Conservation (phyloP, 176 grass and related monocot genomes). For the Hordeum vulgare region MorexV3_pseudomolecules_assembly NC_058519.1:553946261-553946760, state of each 20-base stretch:
- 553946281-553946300: background rate
- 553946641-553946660: background rate
- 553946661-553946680: constrained; percentile 1
- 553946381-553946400: constrained; percentile 86
- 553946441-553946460: background rate
- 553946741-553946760: too few relatives aligned
- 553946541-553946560: background rate
- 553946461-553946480: background rate
- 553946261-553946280: background rate
- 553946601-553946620: background rate
- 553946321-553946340: background rate
- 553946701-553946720: background rate
- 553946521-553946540: constrained; percentile 11
- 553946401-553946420: constrained; percentile 49
- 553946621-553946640: constrained; percentile 4
- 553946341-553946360: constrained; percentile 46
- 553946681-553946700: background rate
- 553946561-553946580: background rate
- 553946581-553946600: background rate
- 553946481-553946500: background rate
- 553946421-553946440: constrained; percentile 47
- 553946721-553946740: background rate
- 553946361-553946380: constrained; percentile 72
- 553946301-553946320: background rate
- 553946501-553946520: background rate